Evolutionary conservation across 2,329 filamentous ascomycete genomes (phyloP).

Genomic region (Stemphylium vesicarium): DNA sequence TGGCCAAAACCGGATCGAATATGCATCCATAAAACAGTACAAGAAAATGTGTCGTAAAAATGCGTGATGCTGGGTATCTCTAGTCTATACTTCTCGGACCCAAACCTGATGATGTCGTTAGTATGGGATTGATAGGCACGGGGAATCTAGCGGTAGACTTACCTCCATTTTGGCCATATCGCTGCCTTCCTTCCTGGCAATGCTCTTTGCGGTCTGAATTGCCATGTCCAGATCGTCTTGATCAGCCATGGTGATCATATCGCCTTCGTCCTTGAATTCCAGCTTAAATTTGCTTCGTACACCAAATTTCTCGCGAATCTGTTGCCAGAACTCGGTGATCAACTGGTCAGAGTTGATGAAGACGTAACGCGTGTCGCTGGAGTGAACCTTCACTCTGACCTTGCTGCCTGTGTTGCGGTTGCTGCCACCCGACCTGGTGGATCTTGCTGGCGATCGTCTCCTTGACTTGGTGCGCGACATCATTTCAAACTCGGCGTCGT

Average conservation of each 20-base stretch:
- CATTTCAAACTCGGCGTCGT: conserved; percentile 83
- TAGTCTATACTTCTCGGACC: conserved; percentile 53
- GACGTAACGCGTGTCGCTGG: conserved; percentile 85
- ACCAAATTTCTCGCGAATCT: conserved; percentile 86
- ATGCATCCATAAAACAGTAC: conserved; percentile 13
- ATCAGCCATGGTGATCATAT: conserved; percentile 97
- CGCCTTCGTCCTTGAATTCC: conserved; percentile 86
- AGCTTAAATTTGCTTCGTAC: conserved; percentile 82
- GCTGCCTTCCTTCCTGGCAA: conserved; percentile 73
- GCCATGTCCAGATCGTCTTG: conserved; percentile 95
- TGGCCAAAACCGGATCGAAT: conserved; percentile 13
- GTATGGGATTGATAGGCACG: neutral
- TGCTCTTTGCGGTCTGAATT: conserved; percentile 70
- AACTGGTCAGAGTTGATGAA: conserved; percentile 77
- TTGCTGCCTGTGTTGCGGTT: conserved; percentile 68
- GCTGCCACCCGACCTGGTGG: conserved; percentile 40
- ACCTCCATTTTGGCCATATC: conserved; percentile 97
- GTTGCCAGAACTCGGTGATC: conserved; percentile 78
- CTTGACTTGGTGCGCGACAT: conserved; percentile 58
- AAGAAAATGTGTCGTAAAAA: conserved; percentile 30
- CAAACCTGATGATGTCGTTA: conserved; percentile 56
- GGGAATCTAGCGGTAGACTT: conserved; percentile 47
- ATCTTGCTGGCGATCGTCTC: conserved; percentile 52
- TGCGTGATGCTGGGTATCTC: conserved; percentile 47
- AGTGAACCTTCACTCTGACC: conserved; percentile 91